These are phyloP conservation scores for Neofusicoccum kwambonambiense DNA, from an alignment of 2,329 filamentous ascomycete species.

Conservation along the genomic window DNA sequence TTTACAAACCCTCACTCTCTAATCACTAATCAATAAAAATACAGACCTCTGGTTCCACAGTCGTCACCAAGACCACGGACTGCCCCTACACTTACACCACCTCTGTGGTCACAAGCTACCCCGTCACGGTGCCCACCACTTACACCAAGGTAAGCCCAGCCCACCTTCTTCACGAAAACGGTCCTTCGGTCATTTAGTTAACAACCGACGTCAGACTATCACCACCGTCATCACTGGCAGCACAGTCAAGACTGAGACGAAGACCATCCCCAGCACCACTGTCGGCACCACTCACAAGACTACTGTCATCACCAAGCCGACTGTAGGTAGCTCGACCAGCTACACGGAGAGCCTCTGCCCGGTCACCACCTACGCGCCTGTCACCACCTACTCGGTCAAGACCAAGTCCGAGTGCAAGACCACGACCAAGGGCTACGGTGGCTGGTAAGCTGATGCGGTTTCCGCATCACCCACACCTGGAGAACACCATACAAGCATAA, in stretches of 20 bases:
- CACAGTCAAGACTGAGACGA: neutral
- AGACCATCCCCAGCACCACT: neutral
- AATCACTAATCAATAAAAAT: neutral
- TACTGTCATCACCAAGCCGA: conserved; percentile 19
- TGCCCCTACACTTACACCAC: conserved; percentile 19
- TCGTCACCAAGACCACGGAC: conserved; percentile 20
- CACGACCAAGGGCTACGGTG: conserved; percentile 18
- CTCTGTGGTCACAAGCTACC: neutral
- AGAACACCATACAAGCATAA: neutral
- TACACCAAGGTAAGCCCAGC: neutral
- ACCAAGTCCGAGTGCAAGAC: conserved; percentile 26
- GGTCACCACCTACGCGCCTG: conserved; percentile 23
- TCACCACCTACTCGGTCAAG: conserved; percentile 23
- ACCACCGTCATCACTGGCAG: too few relatives aligned
- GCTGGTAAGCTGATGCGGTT: neutral
- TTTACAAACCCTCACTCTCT: neutral
- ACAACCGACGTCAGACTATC: too few relatives aligned
- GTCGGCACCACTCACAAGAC: conserved; percentile 21
- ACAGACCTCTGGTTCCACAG: neutral
- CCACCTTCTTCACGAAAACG: too few relatives aligned
- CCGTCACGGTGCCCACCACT: neutral
- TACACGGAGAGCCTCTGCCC: conserved; percentile 21
- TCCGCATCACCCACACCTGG: neutral
- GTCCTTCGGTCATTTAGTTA: too few relatives aligned
- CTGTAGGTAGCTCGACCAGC: conserved; percentile 21